A percentile compares a stretch with the other conserved stretches of the same genome.
Evolutionary conservation across 257 asterid species (phyloP).

Genomic region (Salvia rosmarinus): DNA sequence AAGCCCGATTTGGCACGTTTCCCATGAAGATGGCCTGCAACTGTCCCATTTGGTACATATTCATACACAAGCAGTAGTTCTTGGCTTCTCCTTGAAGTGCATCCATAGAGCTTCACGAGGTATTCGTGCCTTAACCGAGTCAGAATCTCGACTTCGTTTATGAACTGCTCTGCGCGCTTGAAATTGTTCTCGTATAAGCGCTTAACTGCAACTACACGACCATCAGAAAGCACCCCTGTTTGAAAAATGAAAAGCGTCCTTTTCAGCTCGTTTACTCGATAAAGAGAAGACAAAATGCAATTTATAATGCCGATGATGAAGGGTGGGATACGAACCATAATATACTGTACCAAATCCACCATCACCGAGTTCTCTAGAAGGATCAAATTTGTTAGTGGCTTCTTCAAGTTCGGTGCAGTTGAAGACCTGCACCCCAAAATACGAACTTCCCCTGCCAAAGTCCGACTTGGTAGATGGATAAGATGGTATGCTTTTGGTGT

Average conservation of each 20-base stretch:
- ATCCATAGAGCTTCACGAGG: slow-evolving; percentile 70
- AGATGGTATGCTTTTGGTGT: slow-evolving; percentile 53
- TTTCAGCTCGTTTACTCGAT: background rate
- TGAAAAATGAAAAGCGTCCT: background rate
- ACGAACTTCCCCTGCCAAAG: slow-evolving; percentile 41
- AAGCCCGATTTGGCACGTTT: slow-evolving; percentile 48
- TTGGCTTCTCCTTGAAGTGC: slow-evolving; percentile 70
- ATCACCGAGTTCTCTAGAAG: slow-evolving; percentile 66
- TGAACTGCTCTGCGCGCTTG: slow-evolving; percentile 78
- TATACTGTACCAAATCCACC: slow-evolving; percentile 93
- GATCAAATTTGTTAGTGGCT: slow-evolving; percentile 72
- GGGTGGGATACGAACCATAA: slow-evolving; percentile 44
- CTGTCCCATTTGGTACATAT: slow-evolving; percentile 74
- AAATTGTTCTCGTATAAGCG: slow-evolving; percentile 71
- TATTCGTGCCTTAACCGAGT: slow-evolving; percentile 56
- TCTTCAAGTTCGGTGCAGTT: slow-evolving; percentile 67
- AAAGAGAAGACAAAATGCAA: too few species aligned
- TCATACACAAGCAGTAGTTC: slow-evolving; percentile 79
- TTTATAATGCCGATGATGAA: background rate
- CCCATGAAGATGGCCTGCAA: slow-evolving; percentile 86
- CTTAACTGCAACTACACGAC: slow-evolving; percentile 79
- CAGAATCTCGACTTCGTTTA: slow-evolving; percentile 74
- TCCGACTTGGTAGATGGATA: slow-evolving; percentile 49
- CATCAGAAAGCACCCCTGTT: slow-evolving; percentile 70
- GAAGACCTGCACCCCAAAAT: slow-evolving; percentile 68